phyloP scores from a whole-genome alignment of 2,329 filamentous ascomycete species.

The Talaromyces sp. region DNA sequence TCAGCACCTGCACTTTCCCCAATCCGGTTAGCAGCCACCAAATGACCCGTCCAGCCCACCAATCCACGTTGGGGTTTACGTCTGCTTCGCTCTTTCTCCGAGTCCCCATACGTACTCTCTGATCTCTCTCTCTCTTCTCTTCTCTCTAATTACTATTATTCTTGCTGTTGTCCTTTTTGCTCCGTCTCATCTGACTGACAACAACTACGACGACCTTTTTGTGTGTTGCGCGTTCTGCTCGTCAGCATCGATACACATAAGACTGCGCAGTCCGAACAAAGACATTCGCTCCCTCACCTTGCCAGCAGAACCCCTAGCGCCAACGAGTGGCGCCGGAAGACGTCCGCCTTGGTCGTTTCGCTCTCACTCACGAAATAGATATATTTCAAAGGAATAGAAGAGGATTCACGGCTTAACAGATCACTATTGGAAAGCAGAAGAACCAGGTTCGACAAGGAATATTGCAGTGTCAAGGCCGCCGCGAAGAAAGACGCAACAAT shows the following conservation, averaged over 20 bases:
- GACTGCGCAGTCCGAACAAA: not conserved
- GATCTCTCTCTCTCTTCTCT: not conserved
- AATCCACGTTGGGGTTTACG: conserved; percentile 19
- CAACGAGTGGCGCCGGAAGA: conserved; percentile 1
- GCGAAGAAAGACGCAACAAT: conserved; percentile 3
- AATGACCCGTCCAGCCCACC: conserved; percentile 10
- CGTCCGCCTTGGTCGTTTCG: not conserved
- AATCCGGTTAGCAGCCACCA: not conserved
- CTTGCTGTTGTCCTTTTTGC: not conserved
- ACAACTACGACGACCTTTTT: not conserved
- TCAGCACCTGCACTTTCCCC: not conserved
- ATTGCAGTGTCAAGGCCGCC: not conserved
- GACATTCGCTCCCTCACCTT: not conserved
- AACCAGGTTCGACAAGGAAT: not conserved
- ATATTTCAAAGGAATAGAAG: not conserved
- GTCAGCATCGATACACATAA: conserved; percentile 1
- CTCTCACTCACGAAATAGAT: not conserved
- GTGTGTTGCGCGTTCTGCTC: not conserved
- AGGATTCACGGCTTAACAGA: too few relatives aligned
- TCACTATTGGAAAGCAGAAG: not conserved
- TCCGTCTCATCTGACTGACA: not conserved
- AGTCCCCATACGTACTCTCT: not conserved
- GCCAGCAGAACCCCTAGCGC: not conserved
- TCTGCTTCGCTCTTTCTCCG: conserved; percentile 1
- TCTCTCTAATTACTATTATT: not conserved